Evolutionary conservation across 2,329 filamentous ascomycete species (phyloP).

Genomic region (Calonectria crousiana): DNA sequence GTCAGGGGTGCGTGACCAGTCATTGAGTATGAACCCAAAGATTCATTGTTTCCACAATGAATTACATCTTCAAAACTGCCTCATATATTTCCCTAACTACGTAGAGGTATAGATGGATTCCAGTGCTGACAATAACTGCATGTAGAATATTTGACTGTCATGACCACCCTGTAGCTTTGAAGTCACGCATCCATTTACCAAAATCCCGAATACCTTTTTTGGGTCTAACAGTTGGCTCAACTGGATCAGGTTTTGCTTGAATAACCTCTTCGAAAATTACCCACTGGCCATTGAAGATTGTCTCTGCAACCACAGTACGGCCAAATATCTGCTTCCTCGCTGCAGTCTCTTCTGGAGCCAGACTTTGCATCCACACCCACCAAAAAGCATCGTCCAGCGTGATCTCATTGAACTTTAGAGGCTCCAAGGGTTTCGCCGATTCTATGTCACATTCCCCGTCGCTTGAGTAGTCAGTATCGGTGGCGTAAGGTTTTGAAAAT

Average conservation of each 20-base stretch:
- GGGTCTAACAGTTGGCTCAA: not conserved
- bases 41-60: no score
- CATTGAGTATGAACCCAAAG: no score
- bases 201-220: not conserved
- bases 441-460: not conserved
- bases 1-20: no score
- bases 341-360: not conserved
- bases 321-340: not conserved
- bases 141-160: not conserved
- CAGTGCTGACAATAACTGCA: not conserved
- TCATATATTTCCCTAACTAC: no score
- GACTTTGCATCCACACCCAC: not conserved
- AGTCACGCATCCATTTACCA: not conserved
- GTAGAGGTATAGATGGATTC: not conserved
- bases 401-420: fast-evolving
- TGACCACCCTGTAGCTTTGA: not conserved
- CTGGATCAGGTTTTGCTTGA: not conserved
- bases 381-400: not conserved
- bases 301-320: not conserved
- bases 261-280: not conserved
- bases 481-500: not conserved
- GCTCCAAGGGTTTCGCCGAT: no score
- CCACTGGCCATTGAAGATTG: not conserved
- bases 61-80: no score
- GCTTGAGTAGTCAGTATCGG: no score